Base-by-base conservation (phyloP, 2,329 filamentous ascomycete species). In the Alternaria gansuensis region DNA sequence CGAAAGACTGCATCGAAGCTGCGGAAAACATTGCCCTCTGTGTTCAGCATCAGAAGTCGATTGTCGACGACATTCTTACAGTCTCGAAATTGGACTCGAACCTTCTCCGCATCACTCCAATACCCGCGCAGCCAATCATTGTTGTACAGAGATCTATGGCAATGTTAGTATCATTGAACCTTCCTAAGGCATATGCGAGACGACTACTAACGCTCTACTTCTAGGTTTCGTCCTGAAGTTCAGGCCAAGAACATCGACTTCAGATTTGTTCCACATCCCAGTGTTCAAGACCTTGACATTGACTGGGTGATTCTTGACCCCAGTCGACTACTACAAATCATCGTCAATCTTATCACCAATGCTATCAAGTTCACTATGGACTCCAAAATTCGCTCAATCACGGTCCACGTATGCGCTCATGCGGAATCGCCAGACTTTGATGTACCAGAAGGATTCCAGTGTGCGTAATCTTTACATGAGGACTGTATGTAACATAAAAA, bases 291-390 rank as follows among this genome's bases (percentile, higher is more conserved):
- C 2, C 63, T 78, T 5, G 65, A 62, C 1, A 64, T 80, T 23
- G 76, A 80, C 33, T 79, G 76, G 73, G 74, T 80, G 0, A 65
- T 79, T 14, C 67, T 82, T 0, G 80, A 82, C 60, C 77, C 79
- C 0, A 76, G 70, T 48, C 71, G 80, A 31, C 56, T 82, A 3
- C 67, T 81, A 3, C 80, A 82, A 43, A 78, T 82, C 4, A 71
- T 79, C 0, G 68, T 77, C 28, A 78, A 78, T 29, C 69, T 82
- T 2, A 72, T 82, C n/a, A 81, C 80, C 8, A 82, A 82, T 48
- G 76, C 78, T 0, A 80, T 82, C 70, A 82, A 82, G 53, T 82
- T 82, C 61, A 82, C 79, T 0, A 72, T 77, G 33, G 69, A 74
- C 41, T 67, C 69, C 3, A 49, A 69, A 0, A 65, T 57, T n/a